A percentile compares a stretch with the other conserved stretches of the same genome.
These are phyloP conservation scores for Nicotiana benthamiana DNA, from an alignment of 257 asterid species.

Conservation along the genomic window DNA sequence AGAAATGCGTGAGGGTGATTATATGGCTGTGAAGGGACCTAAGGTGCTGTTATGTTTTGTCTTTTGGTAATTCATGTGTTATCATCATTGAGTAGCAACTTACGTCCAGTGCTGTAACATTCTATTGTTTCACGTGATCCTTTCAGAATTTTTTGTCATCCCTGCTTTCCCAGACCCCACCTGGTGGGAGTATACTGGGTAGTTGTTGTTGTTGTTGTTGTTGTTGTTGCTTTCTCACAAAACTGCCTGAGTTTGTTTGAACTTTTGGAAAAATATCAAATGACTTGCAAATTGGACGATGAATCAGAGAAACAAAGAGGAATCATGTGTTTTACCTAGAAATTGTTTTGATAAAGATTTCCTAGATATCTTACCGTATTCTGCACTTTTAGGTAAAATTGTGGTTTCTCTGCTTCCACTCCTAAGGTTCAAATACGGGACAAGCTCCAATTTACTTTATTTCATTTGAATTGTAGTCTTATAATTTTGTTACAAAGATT, in stretches of 20 bases:
- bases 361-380: not conserved
- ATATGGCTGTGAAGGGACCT: conserved; percentile 92
- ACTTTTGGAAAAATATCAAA: not conserved
- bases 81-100: not conserved
- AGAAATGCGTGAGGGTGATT: conserved; percentile 87
- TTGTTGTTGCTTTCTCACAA: no score
- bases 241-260: not conserved
- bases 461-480: not conserved
- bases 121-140: not conserved
- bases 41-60: conserved; percentile 44
- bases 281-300: not conserved
- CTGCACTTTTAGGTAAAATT: not conserved
- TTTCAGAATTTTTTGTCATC: not conserved
- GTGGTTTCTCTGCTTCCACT: not conserved
- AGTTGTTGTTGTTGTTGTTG: no score
- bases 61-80: not conserved
- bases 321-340: not conserved
- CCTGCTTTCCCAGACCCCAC: no score
- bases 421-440: not conserved
- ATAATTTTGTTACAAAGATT: not conserved
- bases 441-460: not conserved
- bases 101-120: not conserved
- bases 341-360: not conserved
- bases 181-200: no score
- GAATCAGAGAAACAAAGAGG: not conserved